Evolutionary conservation across 805 yeast genomes (phyloP), one percentile per base, ranked within the genome.

Genomic region (Geotrichum ghanense): DNA sequence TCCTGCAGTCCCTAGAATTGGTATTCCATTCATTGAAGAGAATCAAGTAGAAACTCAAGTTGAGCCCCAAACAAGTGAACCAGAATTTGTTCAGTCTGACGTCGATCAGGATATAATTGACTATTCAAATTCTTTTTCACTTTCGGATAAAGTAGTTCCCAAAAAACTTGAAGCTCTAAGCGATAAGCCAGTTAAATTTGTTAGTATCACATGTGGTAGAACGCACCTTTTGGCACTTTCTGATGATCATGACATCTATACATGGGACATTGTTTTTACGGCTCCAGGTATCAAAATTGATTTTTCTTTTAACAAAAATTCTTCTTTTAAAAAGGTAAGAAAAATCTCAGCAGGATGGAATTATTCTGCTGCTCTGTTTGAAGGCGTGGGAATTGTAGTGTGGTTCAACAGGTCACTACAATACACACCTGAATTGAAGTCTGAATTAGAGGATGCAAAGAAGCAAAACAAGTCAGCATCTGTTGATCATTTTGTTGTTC

Each of bases 261-360:
- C 77, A 1, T 82, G 89, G 89, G 88, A 81, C 58, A 60, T 41
- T 37, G 25, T 51, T 35, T 14, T 49, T 47, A 56, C 44, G 17
- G 23, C 24, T n/a, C 48, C 40, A 7, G 55, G 53, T 3, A 50
- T 50, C 27, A 42, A 42, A 22, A 39, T 48, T 35, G 45, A 39
- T 31, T 51, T 47, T 34, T 42, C 41, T 22, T 50, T 50, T 26
- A 45, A 42, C 22, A 12, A 26, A 26, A 22, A 22, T 9, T 6
- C 12, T 9, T 5, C 10, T 12, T 10, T 31, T 12, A 31, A 48
- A 14, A 40, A 25, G 39, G 47, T 42, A 40, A 50, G 3, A 49
- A 53, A 72, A 51, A 70, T 78, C 7, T 68, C 70, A 10, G 80
- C 85, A 16, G 92, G 90, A 0, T 83, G 90, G 90, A 71, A 74